These are phyloP conservation scores for Verticillium albo-atrum DNA, from an alignment of 2,329 filamentous ascomycete species.

Conservation along the genomic window DNA sequence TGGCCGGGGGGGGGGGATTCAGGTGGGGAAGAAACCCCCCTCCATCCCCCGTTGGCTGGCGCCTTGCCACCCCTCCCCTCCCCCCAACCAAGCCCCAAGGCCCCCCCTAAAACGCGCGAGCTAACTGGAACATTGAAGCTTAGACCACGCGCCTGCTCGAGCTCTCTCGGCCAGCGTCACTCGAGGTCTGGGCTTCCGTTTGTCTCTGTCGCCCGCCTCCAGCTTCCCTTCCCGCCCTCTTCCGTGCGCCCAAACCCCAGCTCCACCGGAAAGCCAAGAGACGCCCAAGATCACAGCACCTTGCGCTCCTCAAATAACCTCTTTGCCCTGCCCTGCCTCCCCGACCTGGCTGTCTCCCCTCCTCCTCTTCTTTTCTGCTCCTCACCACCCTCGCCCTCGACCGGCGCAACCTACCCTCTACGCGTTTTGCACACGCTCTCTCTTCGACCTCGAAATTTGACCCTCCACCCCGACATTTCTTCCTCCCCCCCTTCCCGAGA, in stretches of 20 bases:
- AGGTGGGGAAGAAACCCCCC: background rate
- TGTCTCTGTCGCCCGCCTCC: background rate
- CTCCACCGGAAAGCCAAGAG: slow-evolving; percentile 3
- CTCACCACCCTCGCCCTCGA: background rate
- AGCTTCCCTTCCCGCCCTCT: background rate
- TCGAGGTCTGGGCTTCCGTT: background rate
- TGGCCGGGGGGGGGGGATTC: background rate
- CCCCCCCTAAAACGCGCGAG: background rate
- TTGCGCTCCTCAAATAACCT: slow-evolving; percentile 1
- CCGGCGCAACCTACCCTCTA: background rate
- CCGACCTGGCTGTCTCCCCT: background rate
- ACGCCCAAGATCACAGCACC: background rate
- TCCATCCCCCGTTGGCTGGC: background rate
- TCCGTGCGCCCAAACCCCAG: background rate
- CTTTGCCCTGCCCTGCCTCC: background rate
- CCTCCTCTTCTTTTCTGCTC: background rate
- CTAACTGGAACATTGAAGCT: background rate
- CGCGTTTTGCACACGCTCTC: background rate
- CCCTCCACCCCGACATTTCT: background rate
- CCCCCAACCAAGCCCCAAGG: background rate
- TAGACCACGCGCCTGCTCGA: background rate
- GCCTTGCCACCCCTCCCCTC: background rate
- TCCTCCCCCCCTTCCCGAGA: background rate
- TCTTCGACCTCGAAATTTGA: background rate
- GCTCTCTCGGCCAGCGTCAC: background rate